phyloP scores from a whole-genome alignment of 805 yeast genomes.

The Candida silvicultrix region DNA sequence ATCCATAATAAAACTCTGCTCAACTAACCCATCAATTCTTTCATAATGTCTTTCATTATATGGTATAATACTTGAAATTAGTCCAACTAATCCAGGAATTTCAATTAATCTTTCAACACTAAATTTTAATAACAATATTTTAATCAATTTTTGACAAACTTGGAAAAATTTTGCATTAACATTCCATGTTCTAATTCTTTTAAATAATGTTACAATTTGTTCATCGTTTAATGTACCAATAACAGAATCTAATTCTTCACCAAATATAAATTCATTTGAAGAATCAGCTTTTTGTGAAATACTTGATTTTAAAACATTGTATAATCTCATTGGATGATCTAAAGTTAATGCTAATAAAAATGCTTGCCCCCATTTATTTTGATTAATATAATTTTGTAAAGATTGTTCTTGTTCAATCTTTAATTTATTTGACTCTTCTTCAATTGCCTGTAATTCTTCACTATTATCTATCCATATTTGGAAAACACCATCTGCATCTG shows the following conservation, averaged over 20 bases:
- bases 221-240: constrained; percentile 52
- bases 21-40: constrained; percentile 73
- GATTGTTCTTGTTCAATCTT: constrained; percentile 86
- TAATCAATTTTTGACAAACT: constrained; percentile 72
- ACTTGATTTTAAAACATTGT: constrained; percentile 65
- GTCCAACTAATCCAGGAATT: constrained; percentile 59
- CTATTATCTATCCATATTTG: constrained; percentile 88
- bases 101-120: constrained; percentile 51
- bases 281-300: constrained; percentile 33
- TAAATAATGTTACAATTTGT: constrained; percentile 55
- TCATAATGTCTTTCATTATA: constrained; percentile 81
- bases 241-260: constrained; percentile 54
- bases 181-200: constrained; percentile 91
- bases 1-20: constrained; percentile 81
- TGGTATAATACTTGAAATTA: constrained; percentile 75
- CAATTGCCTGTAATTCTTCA: constrained; percentile 54
- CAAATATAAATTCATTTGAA: constrained; percentile 36
- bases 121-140: constrained; percentile 53
- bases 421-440: constrained; percentile 41
- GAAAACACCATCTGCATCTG: constrained; percentile 93
- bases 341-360: constrained; percentile 78
- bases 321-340: constrained; percentile 86
- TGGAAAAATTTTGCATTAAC: constrained; percentile 76
- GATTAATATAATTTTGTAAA: constrained; percentile 63
- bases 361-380: constrained; percentile 83